Conservation (phyloP, 495 filamentous ascomycete species). For the Pyrenula aspistea region DNA sequence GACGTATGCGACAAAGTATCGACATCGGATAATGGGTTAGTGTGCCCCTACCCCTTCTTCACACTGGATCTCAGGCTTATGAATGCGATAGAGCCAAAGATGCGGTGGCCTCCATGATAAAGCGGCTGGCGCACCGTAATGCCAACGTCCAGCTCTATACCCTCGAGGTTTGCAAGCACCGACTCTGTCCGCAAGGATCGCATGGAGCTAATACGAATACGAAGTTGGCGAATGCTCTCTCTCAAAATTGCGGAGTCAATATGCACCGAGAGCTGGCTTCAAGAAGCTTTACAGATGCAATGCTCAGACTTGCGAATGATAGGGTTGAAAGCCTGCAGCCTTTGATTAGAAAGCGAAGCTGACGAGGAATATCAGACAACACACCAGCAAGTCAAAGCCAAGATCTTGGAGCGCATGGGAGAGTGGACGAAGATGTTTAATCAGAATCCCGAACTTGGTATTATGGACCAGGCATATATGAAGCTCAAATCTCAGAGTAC, state of each 20-base stretch:
- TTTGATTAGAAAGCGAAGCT: not conserved
- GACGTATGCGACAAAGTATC: slow-evolving; percentile 94
- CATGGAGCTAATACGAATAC: slow-evolving; percentile 10
- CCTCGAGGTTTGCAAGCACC: slow-evolving; percentile 54
- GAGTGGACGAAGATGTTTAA: slow-evolving; percentile 95
- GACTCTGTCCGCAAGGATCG: not conserved
- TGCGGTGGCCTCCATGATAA: slow-evolving; percentile 87
- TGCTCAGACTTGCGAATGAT: slow-evolving; percentile 82
- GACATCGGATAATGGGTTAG: slow-evolving; percentile 50
- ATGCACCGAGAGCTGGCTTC: slow-evolving; percentile 92
- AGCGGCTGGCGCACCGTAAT: slow-evolving; percentile 90
- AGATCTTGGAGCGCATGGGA: slow-evolving; percentile 91
- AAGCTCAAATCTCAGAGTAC: slow-evolving; percentile 69
- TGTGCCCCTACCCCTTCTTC: not conserved
- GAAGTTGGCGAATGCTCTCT: slow-evolving; percentile 77
- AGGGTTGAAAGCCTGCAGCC: slow-evolving; percentile 32
- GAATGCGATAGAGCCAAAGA: slow-evolving; percentile 56
- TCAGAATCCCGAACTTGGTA: slow-evolving; percentile 81
- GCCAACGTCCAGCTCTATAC: slow-evolving; percentile 99
- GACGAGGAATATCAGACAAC: slow-evolving; percentile 50
- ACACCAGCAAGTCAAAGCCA: slow-evolving; percentile 90
- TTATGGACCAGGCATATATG: slow-evolving; percentile 93
- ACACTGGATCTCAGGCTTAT: not conserved
- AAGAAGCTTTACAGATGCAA: slow-evolving; percentile 88
- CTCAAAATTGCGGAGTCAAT: slow-evolving; percentile 84